phyloP scores from a whole-genome alignment of 2,329 filamentous ascomycete species.

The Berkeleyomyces rouxiae region DNA sequence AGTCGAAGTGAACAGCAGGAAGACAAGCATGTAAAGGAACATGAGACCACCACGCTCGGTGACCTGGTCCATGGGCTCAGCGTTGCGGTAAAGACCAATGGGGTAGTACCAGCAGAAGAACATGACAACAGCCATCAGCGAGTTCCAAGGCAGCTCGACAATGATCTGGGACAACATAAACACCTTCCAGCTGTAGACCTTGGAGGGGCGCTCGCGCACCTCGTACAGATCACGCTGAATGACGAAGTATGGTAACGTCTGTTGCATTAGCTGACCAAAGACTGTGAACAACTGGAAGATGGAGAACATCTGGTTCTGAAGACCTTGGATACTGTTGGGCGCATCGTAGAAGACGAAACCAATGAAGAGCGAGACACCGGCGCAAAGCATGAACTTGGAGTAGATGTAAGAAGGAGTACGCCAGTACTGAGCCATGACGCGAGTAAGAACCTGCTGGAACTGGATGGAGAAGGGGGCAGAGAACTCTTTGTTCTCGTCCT shows the following conservation, averaged over 20 bases:
- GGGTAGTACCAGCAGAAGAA: conserved; percentile 78
- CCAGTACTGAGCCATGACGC: conserved; percentile 87
- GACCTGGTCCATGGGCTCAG: conserved; percentile 41
- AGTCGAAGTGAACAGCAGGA: conserved; percentile 66
- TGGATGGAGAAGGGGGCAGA: conserved; percentile 59
- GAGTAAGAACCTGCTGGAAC: conserved; percentile 47
- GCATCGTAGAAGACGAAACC: conserved; percentile 67
- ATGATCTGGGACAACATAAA: conserved; percentile 73
- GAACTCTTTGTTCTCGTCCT: conserved; percentile 42
- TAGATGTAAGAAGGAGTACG: conserved; percentile 80
- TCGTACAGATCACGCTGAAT: conserved; percentile 70
- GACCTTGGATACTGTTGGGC: conserved; percentile 54
- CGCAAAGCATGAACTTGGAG: conserved; percentile 56
- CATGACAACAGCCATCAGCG: conserved; percentile 57
- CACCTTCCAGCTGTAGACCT: conserved; percentile 70
- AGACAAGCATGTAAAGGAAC: conserved; percentile 59
- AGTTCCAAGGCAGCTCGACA: conserved; percentile 76
- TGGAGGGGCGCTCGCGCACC: conserved; percentile 67
- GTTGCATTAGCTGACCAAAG: conserved; percentile 63
- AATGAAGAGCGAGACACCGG: conserved; percentile 53
- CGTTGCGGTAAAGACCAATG: conserved; percentile 59
- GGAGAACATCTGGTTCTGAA: conserved; percentile 75
- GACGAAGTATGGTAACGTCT: conserved; percentile 77
- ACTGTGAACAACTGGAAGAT: conserved; percentile 73
- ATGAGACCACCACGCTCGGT: conserved; percentile 58